Percentiles rank a stretch among this genome's conserved stretches.
These are phyloP conservation scores for Pseudogymnoascus sp. DNA, from an alignment of 2,329 filamentous ascomycete genomes.

Conservation along the genomic window DNA sequence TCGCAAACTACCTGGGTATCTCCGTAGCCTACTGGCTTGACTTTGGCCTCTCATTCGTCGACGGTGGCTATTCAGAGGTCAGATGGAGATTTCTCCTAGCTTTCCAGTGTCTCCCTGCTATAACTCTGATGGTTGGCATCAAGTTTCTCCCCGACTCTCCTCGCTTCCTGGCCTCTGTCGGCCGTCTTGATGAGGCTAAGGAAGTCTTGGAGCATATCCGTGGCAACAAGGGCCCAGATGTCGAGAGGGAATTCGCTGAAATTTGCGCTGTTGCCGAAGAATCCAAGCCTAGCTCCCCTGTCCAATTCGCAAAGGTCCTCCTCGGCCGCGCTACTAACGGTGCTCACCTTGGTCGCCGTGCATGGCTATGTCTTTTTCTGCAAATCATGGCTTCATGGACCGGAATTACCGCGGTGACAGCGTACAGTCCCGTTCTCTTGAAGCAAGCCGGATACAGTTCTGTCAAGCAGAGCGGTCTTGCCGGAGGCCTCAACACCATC, in stretches of 20 bases:
- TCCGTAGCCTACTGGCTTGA: constrained; percentile 28
- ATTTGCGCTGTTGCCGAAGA: constrained; percentile 30
- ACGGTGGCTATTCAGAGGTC: constrained; percentile 17
- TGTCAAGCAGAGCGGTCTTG: constrained; percentile 39
- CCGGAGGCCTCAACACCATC: constrained; percentile 45
- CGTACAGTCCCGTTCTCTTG: constrained; percentile 27
- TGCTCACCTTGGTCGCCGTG: constrained; percentile 32
- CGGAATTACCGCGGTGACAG: constrained; percentile 34
- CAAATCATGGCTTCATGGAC: constrained; percentile 40
- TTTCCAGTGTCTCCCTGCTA: constrained; percentile 33
- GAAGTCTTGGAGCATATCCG: constrained; percentile 15
- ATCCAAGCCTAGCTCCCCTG: constrained; percentile 30
- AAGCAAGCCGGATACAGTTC: constrained; percentile 30
- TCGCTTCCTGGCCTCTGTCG: constrained; percentile 16
- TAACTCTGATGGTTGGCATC: constrained; percentile 34
- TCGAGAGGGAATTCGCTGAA: constrained; percentile 28
- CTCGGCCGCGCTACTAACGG: constrained; percentile 29
- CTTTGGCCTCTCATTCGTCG: constrained; percentile 34
- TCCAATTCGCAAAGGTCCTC: constrained; percentile 34
- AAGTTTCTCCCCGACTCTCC: constrained; percentile 41
- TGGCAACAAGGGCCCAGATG: constrained; percentile 11
- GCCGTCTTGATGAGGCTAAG: constrained; percentile 13
- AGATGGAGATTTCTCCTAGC: constrained; percentile 28
- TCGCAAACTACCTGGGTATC: constrained; percentile 27
- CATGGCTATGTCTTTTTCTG: constrained; percentile 38